Conservation (phyloP, 1,284 basidiomycete genomes). For the Abortiporus biennis region DNA sequence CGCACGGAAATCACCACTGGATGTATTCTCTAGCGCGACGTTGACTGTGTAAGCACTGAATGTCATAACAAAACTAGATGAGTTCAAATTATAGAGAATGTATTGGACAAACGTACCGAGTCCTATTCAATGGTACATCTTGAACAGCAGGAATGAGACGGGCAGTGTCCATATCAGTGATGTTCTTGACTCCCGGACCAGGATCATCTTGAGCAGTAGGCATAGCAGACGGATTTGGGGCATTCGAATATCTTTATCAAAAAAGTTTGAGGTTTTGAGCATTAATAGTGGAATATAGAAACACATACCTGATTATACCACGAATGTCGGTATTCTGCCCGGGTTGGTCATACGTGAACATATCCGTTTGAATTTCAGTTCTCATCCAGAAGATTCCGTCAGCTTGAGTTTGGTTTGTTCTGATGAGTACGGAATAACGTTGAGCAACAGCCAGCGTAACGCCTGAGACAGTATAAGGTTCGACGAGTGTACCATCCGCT, state of each 20-base stretch:
- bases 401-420: slow-evolving; percentile 26
- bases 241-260: slow-evolving; percentile 11
- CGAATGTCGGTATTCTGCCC: slow-evolving; percentile 27
- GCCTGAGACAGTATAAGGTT: slow-evolving; percentile 30
- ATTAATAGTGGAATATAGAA: neutral
- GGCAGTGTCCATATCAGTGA: slow-evolving; percentile 18
- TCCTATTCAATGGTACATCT: slow-evolving; percentile 16
- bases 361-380: slow-evolving; percentile 29
- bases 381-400: slow-evolving; percentile 34
- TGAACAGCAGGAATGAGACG: slow-evolving; percentile 22
- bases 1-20: slow-evolving; percentile 27
- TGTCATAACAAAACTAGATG: neutral
- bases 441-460: slow-evolving; percentile 37
- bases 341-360: slow-evolving; percentile 28
- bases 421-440: slow-evolving; percentile 40
- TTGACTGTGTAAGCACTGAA: slow-evolving; percentile 16
- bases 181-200: slow-evolving; percentile 9
- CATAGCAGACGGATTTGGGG: slow-evolving; percentile 4
- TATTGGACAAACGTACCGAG: slow-evolving; percentile 11
- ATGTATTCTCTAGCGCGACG: slow-evolving; percentile 29
- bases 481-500: slow-evolving; percentile 37
- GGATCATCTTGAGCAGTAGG: slow-evolving; percentile 11
- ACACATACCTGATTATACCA: slow-evolving; percentile 25
- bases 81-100: slow-evolving; percentile 1
- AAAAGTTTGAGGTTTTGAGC: neutral